Evolutionary conservation across 2,329 filamentous ascomycete genomes (phyloP).

Genomic region (Dendrostoma leiphaemia): DNA sequence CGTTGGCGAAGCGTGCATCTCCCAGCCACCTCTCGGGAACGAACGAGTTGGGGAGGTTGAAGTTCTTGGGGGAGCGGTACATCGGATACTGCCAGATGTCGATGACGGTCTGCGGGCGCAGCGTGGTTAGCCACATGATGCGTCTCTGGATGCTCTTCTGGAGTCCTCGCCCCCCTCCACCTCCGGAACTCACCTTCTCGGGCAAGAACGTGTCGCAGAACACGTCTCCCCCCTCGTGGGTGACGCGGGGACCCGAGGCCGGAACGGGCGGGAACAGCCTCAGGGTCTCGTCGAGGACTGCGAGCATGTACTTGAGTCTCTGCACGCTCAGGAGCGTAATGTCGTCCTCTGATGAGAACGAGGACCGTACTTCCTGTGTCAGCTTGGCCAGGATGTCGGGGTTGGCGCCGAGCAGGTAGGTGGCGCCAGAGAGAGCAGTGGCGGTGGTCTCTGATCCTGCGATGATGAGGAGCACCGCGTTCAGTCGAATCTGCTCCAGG

Average conservation of each 20-base stretch:
- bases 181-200: conserved; percentile 27
- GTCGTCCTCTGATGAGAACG: conserved; percentile 32
- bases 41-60: conserved; percentile 40
- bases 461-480: conserved; percentile 30
- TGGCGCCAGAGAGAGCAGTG: conserved; percentile 36
- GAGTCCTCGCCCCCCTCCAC: no score
- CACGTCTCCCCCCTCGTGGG: conserved; percentile 25
- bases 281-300: conserved; percentile 30
- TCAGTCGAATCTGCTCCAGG: conserved; percentile 17
- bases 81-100: conserved; percentile 41
- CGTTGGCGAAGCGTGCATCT: conserved; percentile 32
- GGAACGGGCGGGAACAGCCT: conserved; percentile 28
- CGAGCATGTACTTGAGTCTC: conserved; percentile 28
- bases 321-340: conserved; percentile 26
- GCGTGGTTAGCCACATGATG: no score
- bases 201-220: conserved; percentile 30
- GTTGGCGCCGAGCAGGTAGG: conserved; percentile 37
- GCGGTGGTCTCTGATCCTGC: conserved; percentile 51
- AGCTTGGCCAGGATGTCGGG: conserved; percentile 35
- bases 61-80: conserved; percentile 39
- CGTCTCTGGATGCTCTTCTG: no score
- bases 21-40: conserved; percentile 45
- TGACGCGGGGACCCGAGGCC: conserved; percentile 21
- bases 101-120: conserved; percentile 34
- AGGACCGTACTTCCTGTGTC: conserved; percentile 35